These are phyloP conservation scores for Keithomyces neogunnii DNA, from an alignment of 2,329 filamentous ascomycete genomes.

Conservation along the genomic window DNA sequence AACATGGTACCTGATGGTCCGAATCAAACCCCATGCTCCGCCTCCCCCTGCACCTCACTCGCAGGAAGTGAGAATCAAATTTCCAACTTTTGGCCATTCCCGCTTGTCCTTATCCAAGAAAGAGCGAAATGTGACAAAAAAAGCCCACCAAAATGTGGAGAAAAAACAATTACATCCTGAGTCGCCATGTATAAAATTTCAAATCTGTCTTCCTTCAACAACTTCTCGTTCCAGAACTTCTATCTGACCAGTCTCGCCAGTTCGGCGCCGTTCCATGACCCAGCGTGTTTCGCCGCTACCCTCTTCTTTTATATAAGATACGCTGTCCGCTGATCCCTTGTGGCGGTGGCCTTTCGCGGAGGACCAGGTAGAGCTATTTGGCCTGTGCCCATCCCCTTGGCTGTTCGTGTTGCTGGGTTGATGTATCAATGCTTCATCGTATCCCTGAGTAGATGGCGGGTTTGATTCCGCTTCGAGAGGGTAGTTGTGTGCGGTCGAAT, in stretches of 20 bases:
- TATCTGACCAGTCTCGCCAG: constrained; percentile 55
- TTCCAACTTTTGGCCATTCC: too few species aligned
- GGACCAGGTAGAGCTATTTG: constrained; percentile 10
- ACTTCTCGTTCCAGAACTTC: constrained; percentile 59
- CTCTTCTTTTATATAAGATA: constrained; percentile 62
- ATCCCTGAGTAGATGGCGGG: not conserved
- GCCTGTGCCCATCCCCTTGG: constrained; percentile 4
- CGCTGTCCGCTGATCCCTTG: constrained; percentile 55
- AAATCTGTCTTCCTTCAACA: constrained; percentile 47
- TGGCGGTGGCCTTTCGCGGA: constrained; percentile 35
- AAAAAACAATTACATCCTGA: not conserved
- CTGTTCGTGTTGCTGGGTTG: not conserved
- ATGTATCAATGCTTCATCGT: not conserved
- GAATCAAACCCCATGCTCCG: not conserved
- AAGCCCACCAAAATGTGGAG: too few species aligned
- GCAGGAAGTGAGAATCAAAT: too few species aligned
- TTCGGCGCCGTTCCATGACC: constrained; percentile 61
- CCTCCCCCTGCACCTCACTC: too few species aligned
- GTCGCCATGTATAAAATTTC: constrained; percentile 4
- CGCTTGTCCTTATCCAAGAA: too few species aligned
- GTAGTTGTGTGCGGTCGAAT: not conserved
- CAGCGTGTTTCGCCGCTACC: constrained; percentile 51
- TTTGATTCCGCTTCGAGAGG: not conserved
- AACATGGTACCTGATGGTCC: not conserved
- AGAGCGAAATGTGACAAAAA: too few species aligned